These are phyloP conservation scores for Blastobotrys chiropterorum DNA, from an alignment of 805 yeast genomes.

Conservation along the genomic window DNA sequence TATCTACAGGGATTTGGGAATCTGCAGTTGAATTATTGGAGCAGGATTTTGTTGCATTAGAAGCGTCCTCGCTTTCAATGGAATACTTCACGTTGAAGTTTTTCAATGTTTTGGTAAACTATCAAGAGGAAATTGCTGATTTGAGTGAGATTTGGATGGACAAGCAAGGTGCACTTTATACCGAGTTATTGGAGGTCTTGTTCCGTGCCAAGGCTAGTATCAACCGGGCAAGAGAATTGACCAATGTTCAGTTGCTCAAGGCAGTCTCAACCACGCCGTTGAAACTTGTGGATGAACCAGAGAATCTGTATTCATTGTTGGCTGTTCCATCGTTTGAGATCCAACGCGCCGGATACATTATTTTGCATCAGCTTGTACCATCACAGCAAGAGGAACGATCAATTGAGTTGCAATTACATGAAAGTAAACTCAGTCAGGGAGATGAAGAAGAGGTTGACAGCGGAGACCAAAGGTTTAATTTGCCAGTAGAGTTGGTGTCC, in stretches of 20 bases:
- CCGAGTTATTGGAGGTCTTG: slow-evolving; percentile 40
- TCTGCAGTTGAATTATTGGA: slow-evolving; percentile 14
- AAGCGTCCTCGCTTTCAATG: slow-evolving; percentile 32
- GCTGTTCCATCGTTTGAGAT: slow-evolving; percentile 24
- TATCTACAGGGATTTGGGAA: slow-evolving; percentile 9
- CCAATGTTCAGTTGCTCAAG: slow-evolving; percentile 8
- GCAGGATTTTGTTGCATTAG: slow-evolving; percentile 13
- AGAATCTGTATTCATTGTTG: slow-evolving; percentile 31
- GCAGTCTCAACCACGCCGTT: slow-evolving; percentile 8
- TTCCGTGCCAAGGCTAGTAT: slow-evolving; percentile 8
- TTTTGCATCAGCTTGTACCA: slow-evolving; percentile 15
- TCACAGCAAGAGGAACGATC: slow-evolving; percentile 20
- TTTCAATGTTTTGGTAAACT: slow-evolving; percentile 29
- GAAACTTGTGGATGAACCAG: slow-evolving; percentile 6
- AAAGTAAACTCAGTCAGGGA: slow-evolving; percentile 26
- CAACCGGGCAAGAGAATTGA: slow-evolving; percentile 6
- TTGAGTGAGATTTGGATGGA: slow-evolving; percentile 32
- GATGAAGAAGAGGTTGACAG: slow-evolving; percentile 23
- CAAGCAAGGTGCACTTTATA: slow-evolving; percentile 32
- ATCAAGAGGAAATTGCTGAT: slow-evolving; percentile 15
- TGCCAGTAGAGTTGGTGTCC: slow-evolving; percentile 41
- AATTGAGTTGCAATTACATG: slow-evolving; percentile 38
- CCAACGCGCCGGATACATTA: slow-evolving; percentile 17
- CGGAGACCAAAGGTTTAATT: slow-evolving; percentile 5
- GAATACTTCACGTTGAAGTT: slow-evolving; percentile 43